Evolutionary conservation across 495 filamentous ascomycete species (phyloP).

Genomic region (Neurospora sublineolata): DNA sequence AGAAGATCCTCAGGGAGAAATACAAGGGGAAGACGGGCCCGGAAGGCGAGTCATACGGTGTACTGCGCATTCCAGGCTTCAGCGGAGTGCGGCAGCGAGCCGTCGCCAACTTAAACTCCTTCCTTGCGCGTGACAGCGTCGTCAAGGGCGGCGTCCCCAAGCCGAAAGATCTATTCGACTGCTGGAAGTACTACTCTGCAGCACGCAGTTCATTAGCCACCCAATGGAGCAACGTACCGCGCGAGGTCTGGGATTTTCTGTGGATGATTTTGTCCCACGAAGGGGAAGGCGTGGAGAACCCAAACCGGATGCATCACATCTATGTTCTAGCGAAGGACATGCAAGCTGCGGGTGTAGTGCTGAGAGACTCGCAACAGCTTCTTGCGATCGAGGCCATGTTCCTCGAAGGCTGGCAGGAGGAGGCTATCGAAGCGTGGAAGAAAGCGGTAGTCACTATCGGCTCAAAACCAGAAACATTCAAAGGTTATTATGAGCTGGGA

Average conservation of each 20-base stretch:
- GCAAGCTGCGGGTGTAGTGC: constrained; percentile 36
- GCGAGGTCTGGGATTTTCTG: constrained; percentile 41
- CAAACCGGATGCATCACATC: constrained; percentile 47
- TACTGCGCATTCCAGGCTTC: constrained; percentile 16
- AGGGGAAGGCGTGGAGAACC: constrained; percentile 25
- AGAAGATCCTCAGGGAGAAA: constrained; percentile 25
- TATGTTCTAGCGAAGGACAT: constrained; percentile 53
- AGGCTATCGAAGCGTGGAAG: constrained; percentile 57
- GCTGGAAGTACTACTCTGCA: constrained; percentile 34
- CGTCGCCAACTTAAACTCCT: constrained; percentile 14
- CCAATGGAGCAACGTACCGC: constrained; percentile 35
- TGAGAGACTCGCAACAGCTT: constrained; percentile 47
- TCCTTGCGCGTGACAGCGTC: constrained; percentile 19
- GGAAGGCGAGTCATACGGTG: constrained; percentile 10
- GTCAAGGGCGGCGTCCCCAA: constrained; percentile 19
- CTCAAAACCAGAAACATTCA: constrained; percentile 36
- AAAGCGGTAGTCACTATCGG: constrained; percentile 42
- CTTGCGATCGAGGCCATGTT: constrained; percentile 55
- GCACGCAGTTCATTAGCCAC: constrained; percentile 32
- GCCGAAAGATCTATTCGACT: constrained; percentile 19
- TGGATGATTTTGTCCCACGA: constrained; percentile 35
- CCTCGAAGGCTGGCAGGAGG: constrained; percentile 42
- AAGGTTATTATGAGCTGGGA: constrained; percentile 57
- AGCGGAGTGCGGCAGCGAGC: constrained; percentile 14
- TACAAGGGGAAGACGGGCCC: constrained; percentile 24